Percentiles rank a stretch among this genome's conserved stretches.
Evolutionary conservation across 2,329 filamentous ascomycete species (phyloP).

Genomic region (Clarireedia monteithiana): DNA sequence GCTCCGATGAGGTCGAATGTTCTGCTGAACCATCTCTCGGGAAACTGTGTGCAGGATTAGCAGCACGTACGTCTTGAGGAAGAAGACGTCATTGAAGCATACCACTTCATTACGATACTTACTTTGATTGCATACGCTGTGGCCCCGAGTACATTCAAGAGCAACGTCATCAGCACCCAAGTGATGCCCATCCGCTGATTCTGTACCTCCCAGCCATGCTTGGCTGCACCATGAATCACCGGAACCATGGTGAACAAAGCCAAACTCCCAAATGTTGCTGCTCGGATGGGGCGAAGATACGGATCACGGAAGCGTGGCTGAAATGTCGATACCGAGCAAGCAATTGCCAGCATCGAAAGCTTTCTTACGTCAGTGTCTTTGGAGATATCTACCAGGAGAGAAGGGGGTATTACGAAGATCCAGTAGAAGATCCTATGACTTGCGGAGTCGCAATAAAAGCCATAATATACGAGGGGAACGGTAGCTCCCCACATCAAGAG

Average conservation of each 20-base stretch:
- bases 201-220: constrained; percentile 30
- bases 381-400: neutral
- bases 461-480: constrained; percentile 50
- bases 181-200: constrained; percentile 33
- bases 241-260: constrained; percentile 35
- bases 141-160: constrained; percentile 33
- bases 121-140: constrained; percentile 32
- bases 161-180: constrained; percentile 33
- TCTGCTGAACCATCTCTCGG: constrained; percentile 36
- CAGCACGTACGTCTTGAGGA: neutral
- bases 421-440: neutral
- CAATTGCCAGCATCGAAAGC: constrained; percentile 22
- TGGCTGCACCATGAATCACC: constrained; percentile 32
- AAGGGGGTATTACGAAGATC: constrained; percentile 11
- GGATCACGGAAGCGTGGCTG: constrained; percentile 33
- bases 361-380: neutral
- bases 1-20: constrained; percentile 39
- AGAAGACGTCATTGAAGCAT: neutral
- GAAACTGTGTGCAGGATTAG: constrained; percentile 29
- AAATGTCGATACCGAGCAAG: constrained; percentile 34
- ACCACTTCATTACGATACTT: neutral
- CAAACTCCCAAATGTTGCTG: constrained; percentile 35
- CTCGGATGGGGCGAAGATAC: constrained; percentile 32
- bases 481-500: constrained; percentile 55
- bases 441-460: constrained; percentile 30